Evolutionary conservation across 805 yeast genomes (phyloP).

Genomic region (Torulaspora quercuum): DNA sequence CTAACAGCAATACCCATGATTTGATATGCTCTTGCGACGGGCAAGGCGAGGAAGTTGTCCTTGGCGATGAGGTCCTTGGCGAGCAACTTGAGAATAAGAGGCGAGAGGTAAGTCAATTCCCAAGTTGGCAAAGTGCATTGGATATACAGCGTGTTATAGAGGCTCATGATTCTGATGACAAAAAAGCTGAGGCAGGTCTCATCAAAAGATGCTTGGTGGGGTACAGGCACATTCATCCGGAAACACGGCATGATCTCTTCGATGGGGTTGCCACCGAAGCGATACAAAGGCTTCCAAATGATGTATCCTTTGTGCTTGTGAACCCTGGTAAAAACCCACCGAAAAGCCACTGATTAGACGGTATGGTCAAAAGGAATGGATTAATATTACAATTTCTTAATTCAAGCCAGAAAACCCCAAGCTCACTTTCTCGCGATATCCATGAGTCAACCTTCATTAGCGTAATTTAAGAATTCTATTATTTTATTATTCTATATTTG

Average conservation of each 20-base stretch:
- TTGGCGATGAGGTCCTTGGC: slow-evolving; percentile 8
- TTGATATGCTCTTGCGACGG: slow-evolving; percentile 65
- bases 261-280: slow-evolving; percentile 24
- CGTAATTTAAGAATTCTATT: slow-evolving; percentile 2
- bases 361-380: no score
- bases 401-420: no score
- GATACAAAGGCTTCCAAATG: slow-evolving; percentile 14
- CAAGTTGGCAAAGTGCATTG: slow-evolving; percentile 58
- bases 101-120: slow-evolving; percentile 2
- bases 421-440: no score
- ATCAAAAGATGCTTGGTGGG: slow-evolving; percentile 58
- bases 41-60: slow-evolving; percentile 40
- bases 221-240: slow-evolving; percentile 62
- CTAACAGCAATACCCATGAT: slow-evolving; percentile 72
- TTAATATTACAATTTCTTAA: no score
- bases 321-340: slow-evolving; percentile 16
- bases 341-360: no score
- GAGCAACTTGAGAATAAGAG: slow-evolving; percentile 14
- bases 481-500: no score
- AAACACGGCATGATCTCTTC: slow-evolving; percentile 8
- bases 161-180: slow-evolving; percentile 20
- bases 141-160: slow-evolving; percentile 35
- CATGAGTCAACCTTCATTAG: no score
- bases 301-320: slow-evolving; percentile 30
- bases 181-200: slow-evolving; percentile 38